phyloP scores from a whole-genome alignment of 164 flowering plant genomes.

The Liriodendron chinense region DNA sequence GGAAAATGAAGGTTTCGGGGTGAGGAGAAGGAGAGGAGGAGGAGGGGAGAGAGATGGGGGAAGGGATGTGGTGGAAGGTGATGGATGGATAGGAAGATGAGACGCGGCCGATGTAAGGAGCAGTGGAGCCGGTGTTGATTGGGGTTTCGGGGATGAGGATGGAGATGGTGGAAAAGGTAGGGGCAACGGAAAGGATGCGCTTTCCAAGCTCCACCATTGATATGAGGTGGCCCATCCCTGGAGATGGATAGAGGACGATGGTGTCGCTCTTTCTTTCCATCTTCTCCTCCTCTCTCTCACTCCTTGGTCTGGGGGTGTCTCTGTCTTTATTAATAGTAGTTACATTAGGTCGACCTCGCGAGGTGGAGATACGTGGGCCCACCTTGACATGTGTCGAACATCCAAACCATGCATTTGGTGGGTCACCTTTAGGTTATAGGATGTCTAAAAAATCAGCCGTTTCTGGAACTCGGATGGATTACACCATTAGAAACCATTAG shows the following conservation, averaged over 20 bases:
- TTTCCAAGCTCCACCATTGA: constrained; percentile 40
- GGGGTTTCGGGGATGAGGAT: constrained; percentile 23
- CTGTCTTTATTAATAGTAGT: no score
- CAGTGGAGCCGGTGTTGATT: constrained; percentile 8
- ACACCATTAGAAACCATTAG: no score
- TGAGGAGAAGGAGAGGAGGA: constrained; percentile 10
- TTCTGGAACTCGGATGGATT: no score
- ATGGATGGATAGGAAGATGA: constrained; percentile 18
- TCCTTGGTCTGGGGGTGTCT: no score
- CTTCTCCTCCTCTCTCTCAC: neutral
- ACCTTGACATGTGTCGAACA: no score
- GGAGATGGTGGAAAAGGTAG: constrained; percentile 10
- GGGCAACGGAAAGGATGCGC: constrained; percentile 14
- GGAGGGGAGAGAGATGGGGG: neutral
- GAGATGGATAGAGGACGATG: constrained; percentile 18
- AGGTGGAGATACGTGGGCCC: no score
- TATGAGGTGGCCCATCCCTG: constrained; percentile 35
- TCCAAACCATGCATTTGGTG: no score
- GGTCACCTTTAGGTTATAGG: no score
- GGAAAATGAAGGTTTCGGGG: constrained; percentile 17
- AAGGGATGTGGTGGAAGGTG: constrained; percentile 31
- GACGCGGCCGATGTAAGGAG: constrained; percentile 26
- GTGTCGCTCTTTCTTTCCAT: neutral
- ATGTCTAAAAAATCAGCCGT: no score
- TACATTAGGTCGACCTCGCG: no score